Evolutionary conservation across 1,284 basidiomycete genomes (phyloP), one percentile per base, ranked within the genome.

Genomic region (Ganoderma lucidum): DNA sequence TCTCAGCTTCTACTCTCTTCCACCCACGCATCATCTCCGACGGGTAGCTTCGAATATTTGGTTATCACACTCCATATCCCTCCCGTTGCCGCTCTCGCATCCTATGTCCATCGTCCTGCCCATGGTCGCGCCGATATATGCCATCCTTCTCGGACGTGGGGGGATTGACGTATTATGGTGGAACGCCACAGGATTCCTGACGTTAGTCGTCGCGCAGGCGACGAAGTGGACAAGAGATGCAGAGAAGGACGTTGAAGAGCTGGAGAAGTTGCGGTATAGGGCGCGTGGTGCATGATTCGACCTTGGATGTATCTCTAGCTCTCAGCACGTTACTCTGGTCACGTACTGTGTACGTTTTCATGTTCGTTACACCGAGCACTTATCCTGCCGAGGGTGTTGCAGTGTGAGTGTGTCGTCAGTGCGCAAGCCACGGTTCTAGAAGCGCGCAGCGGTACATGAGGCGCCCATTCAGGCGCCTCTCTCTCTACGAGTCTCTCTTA

Each of bases 101-200:
- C 67, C 71, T 2, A 30, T 72, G 2, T 39, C 75, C 1, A 69
- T 78, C 12, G 45, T 61, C 17, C 41, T 73, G 0, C 71, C 75
- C 2, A 66, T 66, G 0, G 23, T 75, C 17, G 76, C 77, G 6
- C 78, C 78, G 4, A 12, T 67, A 0, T 68, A 76, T 12, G 69
- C 76, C 6, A 63, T 78, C 1, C 3, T 74, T 3, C 63, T 75
- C 10, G 65, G 70, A 9, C 70, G 70, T 28, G 65, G 69, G 19
- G 74, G 70, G 71, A 64, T 64, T 2, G 79, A 80, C 55, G 61
- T 76, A 4, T 56, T 72, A 0, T 80, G 78, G 78, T 79, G 79
- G 79, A 64, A 64, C n/a, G 62, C 64, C 1, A 53, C 77, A 0
- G 70, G 66, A 2, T 37, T 63, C 12, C 51, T 79, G 58, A 72